Conservation (phyloP, 2,329 filamentous ascomycete genomes). For the Aspergillus niger region DNA sequence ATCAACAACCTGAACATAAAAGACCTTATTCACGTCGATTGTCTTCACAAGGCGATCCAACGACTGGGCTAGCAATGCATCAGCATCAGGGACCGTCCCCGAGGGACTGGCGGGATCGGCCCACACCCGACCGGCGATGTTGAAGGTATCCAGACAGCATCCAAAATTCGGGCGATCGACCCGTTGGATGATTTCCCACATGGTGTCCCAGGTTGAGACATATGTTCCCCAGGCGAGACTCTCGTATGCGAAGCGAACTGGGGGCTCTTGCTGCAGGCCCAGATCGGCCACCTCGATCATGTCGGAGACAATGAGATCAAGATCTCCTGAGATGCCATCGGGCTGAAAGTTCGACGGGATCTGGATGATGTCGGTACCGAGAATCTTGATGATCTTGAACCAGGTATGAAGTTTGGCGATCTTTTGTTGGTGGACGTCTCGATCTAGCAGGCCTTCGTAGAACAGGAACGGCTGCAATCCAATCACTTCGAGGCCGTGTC, state of each 20-base stretch:
- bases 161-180: conserved; percentile 73
- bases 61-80: conserved; percentile 56
- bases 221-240: conserved; percentile 70
- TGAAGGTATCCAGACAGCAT: conserved; percentile 74
- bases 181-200: conserved; percentile 66
- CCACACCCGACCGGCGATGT: conserved; percentile 69
- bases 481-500: conserved; percentile 30
- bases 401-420: conserved; percentile 64
- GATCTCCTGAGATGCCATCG: conserved; percentile 48
- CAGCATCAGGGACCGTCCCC: conserved; percentile 56
- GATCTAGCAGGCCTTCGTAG: conserved; percentile 71
- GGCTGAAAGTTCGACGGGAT: conserved; percentile 69
- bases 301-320: conserved; percentile 61
- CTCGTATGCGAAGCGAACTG: conserved; percentile 72
- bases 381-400: conserved; percentile 65
- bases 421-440: conserved; percentile 56
- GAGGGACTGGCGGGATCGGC: conserved; percentile 62
- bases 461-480: conserved; percentile 75
- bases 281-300: conserved; percentile 67
- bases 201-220: conserved; percentile 68
- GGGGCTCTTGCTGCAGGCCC: conserved; percentile 56
- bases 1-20: conserved; percentile 74
- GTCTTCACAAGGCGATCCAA: conserved; percentile 55
- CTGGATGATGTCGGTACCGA: conserved; percentile 70
- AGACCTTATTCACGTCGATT: conserved; percentile 65